These are phyloP conservation scores for Hypsizygus marmoreus DNA, from an alignment of 768 basidiomycete genomes.

Conservation along the genomic window DNA sequence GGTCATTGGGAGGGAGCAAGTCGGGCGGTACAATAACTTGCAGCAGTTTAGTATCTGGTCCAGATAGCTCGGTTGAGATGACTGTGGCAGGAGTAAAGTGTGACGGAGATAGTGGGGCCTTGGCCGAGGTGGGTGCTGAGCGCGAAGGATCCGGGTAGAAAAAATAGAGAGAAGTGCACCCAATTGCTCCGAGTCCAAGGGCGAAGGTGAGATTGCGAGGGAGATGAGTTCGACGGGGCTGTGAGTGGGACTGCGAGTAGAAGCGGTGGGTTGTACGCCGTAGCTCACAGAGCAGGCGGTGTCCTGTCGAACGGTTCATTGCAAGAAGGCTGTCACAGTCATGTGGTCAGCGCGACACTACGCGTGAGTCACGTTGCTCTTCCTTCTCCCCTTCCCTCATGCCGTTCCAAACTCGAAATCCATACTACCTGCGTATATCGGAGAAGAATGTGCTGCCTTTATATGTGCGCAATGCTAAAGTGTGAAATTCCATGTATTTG, in stretches of 20 bases:
- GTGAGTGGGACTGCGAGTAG: slow-evolving; percentile 1
- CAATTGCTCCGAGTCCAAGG: slow-evolving; percentile 24
- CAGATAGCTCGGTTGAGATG: slow-evolving; percentile 50
- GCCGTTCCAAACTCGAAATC: slow-evolving; percentile 73
- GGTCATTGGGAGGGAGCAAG: slow-evolving; percentile 30
- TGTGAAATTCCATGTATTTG: slow-evolving; percentile 27
- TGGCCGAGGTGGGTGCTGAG: slow-evolving; percentile 41
- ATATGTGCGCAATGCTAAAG: slow-evolving; percentile 43
- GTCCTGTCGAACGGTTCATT: slow-evolving; percentile 15
- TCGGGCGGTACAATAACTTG: slow-evolving; percentile 57
- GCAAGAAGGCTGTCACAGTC: slow-evolving; percentile 8
- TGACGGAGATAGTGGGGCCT: slow-evolving; percentile 43
- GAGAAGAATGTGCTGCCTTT: slow-evolving; percentile 73
- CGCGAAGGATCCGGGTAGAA: slow-evolving; percentile 52
- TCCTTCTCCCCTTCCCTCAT: slow-evolving; percentile 33
- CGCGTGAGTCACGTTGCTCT: slow-evolving; percentile 10
- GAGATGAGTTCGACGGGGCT: neutral
- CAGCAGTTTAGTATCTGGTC: slow-evolving; percentile 64
- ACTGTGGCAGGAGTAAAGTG: slow-evolving; percentile 65
- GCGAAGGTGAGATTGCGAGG: slow-evolving; percentile 4
- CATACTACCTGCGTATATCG: slow-evolving; percentile 82
- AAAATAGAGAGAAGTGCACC: slow-evolving; percentile 49
- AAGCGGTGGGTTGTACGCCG: slow-evolving; percentile 3
- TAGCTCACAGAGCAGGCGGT: slow-evolving; percentile 6
- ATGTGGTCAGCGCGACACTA: slow-evolving; percentile 12